Conservation (phyloP, 1,284 basidiomycete genomes). For the Cryptococcus neoformans region DNA sequence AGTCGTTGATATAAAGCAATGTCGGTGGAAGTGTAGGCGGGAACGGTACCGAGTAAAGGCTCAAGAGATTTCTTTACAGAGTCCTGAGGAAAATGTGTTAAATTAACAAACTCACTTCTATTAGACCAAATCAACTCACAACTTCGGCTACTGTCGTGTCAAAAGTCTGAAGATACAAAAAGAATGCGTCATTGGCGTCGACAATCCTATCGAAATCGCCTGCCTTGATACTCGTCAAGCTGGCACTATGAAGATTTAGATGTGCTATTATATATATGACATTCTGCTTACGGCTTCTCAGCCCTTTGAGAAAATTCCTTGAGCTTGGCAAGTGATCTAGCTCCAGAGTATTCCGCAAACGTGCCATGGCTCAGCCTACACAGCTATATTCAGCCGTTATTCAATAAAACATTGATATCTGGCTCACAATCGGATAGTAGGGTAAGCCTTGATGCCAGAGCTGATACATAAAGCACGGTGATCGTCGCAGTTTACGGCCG, state of each 20-base stretch:
- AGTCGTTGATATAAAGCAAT: conserved; percentile 54
- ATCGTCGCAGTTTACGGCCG: conserved; percentile 81
- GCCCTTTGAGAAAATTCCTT: conserved; percentile 64
- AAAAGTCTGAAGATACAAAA: conserved; percentile 66
- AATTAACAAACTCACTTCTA: background rate
- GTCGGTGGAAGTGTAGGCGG: conserved; percentile 57
- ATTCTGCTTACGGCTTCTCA: conserved; percentile 56
- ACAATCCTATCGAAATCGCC: conserved; percentile 55
- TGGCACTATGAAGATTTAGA: conserved; percentile 43
- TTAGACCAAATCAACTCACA: conserved; percentile 27
- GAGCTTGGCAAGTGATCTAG: conserved; percentile 60
- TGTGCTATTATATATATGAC: background rate
- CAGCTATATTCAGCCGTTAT: background rate
- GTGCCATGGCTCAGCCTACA: conserved; percentile 50
- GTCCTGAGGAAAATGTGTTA: conserved; percentile 42
- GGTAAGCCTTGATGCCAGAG: conserved; percentile 70
- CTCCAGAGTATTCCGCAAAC: conserved; percentile 45
- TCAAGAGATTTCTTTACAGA: conserved; percentile 55
- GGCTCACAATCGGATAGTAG: conserved; percentile 68
- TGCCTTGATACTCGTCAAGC: conserved; percentile 53
- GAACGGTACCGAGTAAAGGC: conserved; percentile 65
- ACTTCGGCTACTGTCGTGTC: conserved; percentile 44
- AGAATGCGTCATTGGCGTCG: conserved; percentile 62
- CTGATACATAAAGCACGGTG: conserved; percentile 62
- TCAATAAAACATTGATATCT: conserved; percentile 8